phyloP scores from a whole-genome alignment of 495 filamentous ascomycete genomes.

The Podospora appendiculata region DNA sequence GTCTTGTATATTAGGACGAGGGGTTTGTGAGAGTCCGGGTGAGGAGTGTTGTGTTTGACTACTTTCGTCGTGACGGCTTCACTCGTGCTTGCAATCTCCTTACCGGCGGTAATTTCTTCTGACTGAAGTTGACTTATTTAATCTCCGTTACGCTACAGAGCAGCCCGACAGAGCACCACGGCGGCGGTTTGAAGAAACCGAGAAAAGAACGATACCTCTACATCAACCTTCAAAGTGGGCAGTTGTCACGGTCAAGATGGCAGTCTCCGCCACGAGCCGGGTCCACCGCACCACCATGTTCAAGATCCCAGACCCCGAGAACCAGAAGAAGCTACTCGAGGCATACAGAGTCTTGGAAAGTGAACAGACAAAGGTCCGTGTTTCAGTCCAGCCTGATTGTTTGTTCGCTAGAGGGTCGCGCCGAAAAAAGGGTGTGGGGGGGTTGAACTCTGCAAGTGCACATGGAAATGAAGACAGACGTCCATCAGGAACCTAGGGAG shows the following conservation, averaged over 20 bases:
- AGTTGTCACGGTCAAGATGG: background rate
- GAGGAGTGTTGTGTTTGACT: too few species aligned
- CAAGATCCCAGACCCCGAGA: slow-evolving; percentile 24
- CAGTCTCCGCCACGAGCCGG: background rate
- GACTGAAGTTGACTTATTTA: too few species aligned
- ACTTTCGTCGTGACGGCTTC: too few species aligned
- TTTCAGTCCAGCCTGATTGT: background rate
- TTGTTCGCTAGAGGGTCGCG: background rate
- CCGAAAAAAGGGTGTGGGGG: background rate
- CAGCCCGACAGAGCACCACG: too few species aligned
- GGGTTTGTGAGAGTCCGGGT: too few species aligned
- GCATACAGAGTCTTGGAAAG: slow-evolving; percentile 18
- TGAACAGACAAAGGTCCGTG: slow-evolving; percentile 19
- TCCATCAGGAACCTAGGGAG: too few species aligned
- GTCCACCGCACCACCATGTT: slow-evolving; percentile 30
- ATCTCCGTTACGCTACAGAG: too few species aligned
- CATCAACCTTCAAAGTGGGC: background rate
- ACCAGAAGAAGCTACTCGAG: slow-evolving; percentile 24
- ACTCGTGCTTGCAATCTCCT: too few species aligned
- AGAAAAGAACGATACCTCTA: background rate
- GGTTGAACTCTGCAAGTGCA: too few species aligned
- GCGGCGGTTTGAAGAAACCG: background rate
- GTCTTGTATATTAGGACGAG: too few species aligned
- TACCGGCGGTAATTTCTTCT: too few species aligned
- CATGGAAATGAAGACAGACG: too few species aligned